Evolutionary conservation across 176 grass and related monocot genomes (phyloP), one percentile per base, ranked within the genome.

Genomic region (Zizania latifolia): DNA sequence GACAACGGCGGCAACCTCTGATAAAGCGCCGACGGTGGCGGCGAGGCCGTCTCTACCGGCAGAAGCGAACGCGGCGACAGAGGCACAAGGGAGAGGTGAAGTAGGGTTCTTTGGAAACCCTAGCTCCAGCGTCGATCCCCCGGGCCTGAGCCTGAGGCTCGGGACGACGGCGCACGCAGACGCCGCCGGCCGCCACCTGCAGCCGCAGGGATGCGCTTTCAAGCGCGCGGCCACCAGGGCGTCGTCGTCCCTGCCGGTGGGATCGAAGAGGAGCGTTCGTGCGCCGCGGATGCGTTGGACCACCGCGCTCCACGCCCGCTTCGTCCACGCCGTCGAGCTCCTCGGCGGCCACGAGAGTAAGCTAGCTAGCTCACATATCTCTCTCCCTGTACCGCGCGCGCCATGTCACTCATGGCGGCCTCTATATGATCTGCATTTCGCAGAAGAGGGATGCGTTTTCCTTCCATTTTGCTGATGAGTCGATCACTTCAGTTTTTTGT

Each of bases 301-400:
- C 39, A 93, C 90, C 40, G 77, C 90, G 23, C 93, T 97, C 36
- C 93, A 97, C 66, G 88, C 93, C 4, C 88, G 87, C 41, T 97
- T 97, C 86, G 83, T 97, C 41, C 93, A 97, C 60, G 93, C 93
- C 62, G 93, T 97, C 31, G 84, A 93, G 88, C 93, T 97, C 80
- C 93, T 97, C 57, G 93, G 93, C n/a, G 93, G 90, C 72, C 93
- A 97, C 51, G 93, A 97, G 83, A 93, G 93, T 97, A 86, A 90
- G 90, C 67, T 15, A 53, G 19, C 17, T n/a, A n/a, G 6, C 14
- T 43, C 16, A 19, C 1, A 14, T 3, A 71, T 4, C 10, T 16
- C 17, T 17, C 30, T 28, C 32, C 6, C 31, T 38, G 46, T 61
- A n/a, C n/a, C n/a, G n/a, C n/a, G 17, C 23, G 8, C 37, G 35